Evolutionary conservation across 441 rosid genomes (phyloP).

Genomic region (Eutrema salsugineum): DNA sequence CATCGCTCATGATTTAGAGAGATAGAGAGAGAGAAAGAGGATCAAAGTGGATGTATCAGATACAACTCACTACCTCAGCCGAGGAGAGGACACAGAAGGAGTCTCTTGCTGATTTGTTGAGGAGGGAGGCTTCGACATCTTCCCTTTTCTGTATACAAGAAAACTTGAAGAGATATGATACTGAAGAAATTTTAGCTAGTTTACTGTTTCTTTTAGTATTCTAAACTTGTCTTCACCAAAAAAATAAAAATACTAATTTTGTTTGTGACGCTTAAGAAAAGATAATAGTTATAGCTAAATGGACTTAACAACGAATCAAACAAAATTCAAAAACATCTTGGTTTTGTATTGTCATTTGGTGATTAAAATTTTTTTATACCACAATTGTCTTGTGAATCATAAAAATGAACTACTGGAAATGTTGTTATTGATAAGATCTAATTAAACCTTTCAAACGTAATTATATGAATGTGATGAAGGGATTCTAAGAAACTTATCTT

Average conservation of each 20-base stretch:
- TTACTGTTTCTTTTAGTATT: no score
- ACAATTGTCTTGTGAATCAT: neutral
- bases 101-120: constrained; percentile 34
- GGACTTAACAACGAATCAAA: neutral
- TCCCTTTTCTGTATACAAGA: constrained; percentile 22
- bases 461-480: neutral
- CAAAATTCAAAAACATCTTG: neutral
- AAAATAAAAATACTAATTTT: no score
- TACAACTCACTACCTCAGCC: constrained; percentile 19
- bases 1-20: neutral
- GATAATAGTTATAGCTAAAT: neutral
- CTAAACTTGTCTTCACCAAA: no score
- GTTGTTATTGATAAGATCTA: neutral
- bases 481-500: neutral
- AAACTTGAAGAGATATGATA: neutral
- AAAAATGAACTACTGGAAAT: neutral
- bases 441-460: neutral
- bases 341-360: neutral
- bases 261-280: neutral
- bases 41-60: neutral
- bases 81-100: constrained; percentile 15
- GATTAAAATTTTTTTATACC: neutral
- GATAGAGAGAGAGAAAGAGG: neutral
- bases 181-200: no score
- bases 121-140: constrained; percentile 74